Conservation (phyloP, 441 rosid genomes). For the Omphalea diandra region DNA sequence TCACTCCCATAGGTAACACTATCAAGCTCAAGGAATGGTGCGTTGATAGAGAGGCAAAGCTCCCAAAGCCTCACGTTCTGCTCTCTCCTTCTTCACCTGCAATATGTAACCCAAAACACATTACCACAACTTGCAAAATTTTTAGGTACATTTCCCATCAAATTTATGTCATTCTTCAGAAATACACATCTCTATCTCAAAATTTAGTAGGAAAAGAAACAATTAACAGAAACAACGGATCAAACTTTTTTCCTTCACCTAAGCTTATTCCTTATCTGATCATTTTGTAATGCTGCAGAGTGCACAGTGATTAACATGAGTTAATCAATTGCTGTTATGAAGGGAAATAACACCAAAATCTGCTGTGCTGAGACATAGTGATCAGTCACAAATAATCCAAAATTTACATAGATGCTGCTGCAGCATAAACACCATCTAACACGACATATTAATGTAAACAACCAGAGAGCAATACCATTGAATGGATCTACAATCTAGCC, state of each 20-base stretch:
- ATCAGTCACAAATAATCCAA: neutral
- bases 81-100: constrained; percentile 82
- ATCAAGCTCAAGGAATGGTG: constrained; percentile 59
- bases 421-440: neutral
- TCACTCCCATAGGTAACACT: constrained; percentile 18
- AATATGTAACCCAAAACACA: neutral
- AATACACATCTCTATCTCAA: neutral
- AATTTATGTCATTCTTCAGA: neutral
- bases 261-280: too few species aligned
- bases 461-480: neutral
- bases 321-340: neutral
- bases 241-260: too few species aligned
- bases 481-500: neutral
- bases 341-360: neutral
- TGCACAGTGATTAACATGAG: too few species aligned
- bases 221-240: too few species aligned
- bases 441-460: neutral
- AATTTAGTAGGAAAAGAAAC: too few species aligned
- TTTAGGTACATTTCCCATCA: neutral
- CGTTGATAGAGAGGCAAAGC: constrained; percentile 90
- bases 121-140: neutral
- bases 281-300: too few species aligned
- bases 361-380: neutral
- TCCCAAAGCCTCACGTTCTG: constrained; percentile 86
- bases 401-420: constrained; percentile 3